These are phyloP conservation scores for Pachyrhizus erosus DNA, from an alignment of 306 rosid genomes.

Conservation along the genomic window DNA sequence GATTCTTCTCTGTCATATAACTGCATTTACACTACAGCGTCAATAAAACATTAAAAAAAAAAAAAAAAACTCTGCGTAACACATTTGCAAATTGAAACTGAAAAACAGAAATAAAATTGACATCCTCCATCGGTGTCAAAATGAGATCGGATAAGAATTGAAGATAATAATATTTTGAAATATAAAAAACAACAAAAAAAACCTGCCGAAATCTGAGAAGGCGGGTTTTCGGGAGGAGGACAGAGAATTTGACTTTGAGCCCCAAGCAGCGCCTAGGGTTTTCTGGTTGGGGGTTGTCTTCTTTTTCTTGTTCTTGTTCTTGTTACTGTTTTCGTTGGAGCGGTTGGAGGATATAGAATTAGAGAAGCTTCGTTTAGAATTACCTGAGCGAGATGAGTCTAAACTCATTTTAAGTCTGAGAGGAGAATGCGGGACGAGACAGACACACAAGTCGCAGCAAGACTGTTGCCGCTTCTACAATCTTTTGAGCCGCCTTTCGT, in stretches of 20 bases:
- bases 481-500: background rate
- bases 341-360: conserved; percentile 54
- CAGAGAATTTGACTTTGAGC: conserved; percentile 69
- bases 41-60: too few species aligned
- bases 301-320: conserved; percentile 44
- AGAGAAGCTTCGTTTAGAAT: conserved; percentile 59
- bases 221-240: conserved; percentile 66
- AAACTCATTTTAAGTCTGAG: conserved; percentile 53
- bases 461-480: background rate
- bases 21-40: conserved; percentile 44
- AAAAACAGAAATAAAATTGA: background rate
- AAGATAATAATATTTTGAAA: background rate
- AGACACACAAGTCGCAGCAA: background rate
- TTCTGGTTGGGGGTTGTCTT: conserved; percentile 55
- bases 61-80: too few species aligned
- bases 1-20: conserved; percentile 80
- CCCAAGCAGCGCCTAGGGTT: conserved; percentile 89
- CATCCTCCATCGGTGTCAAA: background rate
- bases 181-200: background rate
- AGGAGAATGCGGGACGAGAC: too few species aligned
- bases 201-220: conserved; percentile 80
- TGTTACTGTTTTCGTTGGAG: conserved; percentile 31
- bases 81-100: background rate
- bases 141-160: background rate
- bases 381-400: conserved; percentile 67